Evolutionary conservation across 805 yeast genomes (phyloP), one percentile per base, ranked within the genome.

Genomic region (Pachysolen tannophilus): DNA sequence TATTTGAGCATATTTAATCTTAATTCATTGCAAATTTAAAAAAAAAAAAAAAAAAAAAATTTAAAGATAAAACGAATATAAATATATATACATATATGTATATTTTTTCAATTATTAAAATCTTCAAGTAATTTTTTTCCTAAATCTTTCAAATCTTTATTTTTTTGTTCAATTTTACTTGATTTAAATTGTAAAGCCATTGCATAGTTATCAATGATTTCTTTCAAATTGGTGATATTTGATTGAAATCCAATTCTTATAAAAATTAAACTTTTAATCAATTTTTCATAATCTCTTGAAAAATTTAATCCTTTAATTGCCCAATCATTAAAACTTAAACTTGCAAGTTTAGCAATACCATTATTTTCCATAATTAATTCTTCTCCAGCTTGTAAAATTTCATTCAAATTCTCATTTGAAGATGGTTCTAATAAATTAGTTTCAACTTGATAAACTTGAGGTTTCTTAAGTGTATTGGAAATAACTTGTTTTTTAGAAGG

Each of bases 81-180:
- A 37, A 26, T 31, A 33, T 19, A 33, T 20, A 30, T 33, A 30
- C 20, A 27, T 20, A 32, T 31, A 23, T 23, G 7, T 23, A 9
- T 20, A 28, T 26, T 23, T 23, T 6, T n/a, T 27, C 27, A 42
- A 15, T 43, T 43, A 34, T 30, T 42, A 46, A 26, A 43, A 26
- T 52, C 49, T 35, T 42, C 41, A 28, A 45, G 53, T 46, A 43
- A 67, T 47, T 65, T 69, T 29, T 54, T 55, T 10, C 72, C 72
- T 21, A 67, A 49, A n/a, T 51, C 56, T 38, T 60, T 65, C 18
- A 70, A 52, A 35, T 57, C 58, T 2, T 35, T 35, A 35, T 61
- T 44, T 43, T 64, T 63, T 13, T 46, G 51, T 40, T 61, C 59
- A 17, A 64, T 34, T 10, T 47, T 43, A 3, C 36, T 39, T 26